Evolutionary conservation across 139 green algal species (phyloP).

Genomic region (Marvania coccoides): DNA sequence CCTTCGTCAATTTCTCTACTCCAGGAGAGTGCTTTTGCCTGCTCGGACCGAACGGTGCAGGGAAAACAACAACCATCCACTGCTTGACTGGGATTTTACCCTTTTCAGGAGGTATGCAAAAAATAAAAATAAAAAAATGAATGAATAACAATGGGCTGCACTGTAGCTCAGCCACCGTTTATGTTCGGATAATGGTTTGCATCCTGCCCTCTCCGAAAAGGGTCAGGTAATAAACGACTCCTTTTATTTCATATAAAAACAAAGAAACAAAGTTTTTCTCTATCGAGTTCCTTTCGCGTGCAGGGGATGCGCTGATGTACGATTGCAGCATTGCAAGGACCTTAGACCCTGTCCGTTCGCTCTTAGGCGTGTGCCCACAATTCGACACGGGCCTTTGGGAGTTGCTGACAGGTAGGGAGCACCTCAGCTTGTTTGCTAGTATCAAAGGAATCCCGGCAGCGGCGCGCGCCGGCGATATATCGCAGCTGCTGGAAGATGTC

Average conservation of each 20-base stretch:
- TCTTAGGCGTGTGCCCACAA: conserved; percentile 92
- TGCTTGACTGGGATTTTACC: conserved; percentile 43
- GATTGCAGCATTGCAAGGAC: conserved; percentile 49
- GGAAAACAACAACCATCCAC: conserved; percentile 58
- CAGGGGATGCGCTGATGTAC: conserved; percentile 73
- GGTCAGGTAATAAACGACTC: too few relatives aligned
- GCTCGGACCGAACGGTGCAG: conserved; percentile 53
- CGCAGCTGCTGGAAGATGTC: conserved; percentile 23
- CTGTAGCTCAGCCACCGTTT: too few relatives aligned
- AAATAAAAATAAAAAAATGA: background rate
- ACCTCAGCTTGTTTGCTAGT: conserved; percentile 83
- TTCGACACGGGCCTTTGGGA: conserved; percentile 90
- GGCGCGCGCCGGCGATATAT: background rate
- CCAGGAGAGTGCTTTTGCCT: conserved; percentile 51
- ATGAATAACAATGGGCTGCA: background rate
- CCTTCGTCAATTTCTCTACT: background rate
- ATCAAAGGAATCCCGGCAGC: conserved; percentile 55
- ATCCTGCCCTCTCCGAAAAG: too few relatives aligned
- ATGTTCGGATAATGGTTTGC: too few relatives aligned
- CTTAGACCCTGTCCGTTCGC: conserved; percentile 53
- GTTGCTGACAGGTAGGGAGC: conserved; percentile 79
- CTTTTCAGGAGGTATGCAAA: conserved; percentile 2
- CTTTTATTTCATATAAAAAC: too few relatives aligned
- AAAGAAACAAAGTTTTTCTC: background rate
- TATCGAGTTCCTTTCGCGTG: conserved; percentile 10